Evolutionary conservation across 2,329 filamentous ascomycete species (phyloP).

Genomic region (Bipolaris oryzae): DNA sequence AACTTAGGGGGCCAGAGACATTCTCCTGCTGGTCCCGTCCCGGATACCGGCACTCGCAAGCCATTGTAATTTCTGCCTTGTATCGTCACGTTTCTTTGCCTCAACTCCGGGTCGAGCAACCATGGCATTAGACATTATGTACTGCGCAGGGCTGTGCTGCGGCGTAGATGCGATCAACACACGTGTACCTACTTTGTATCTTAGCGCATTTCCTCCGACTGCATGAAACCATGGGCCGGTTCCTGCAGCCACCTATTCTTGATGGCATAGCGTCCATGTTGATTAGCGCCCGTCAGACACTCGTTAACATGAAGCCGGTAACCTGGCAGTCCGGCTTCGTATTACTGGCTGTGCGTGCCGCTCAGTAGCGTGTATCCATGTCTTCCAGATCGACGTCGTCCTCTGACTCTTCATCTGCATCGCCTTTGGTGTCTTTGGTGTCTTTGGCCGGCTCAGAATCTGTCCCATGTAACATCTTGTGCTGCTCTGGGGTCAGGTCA

Average conservation of each 20-base stretch:
- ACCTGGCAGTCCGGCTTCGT: slow-evolving; percentile 15
- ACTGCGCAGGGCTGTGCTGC: slow-evolving; percentile 23
- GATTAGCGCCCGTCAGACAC: neutral
- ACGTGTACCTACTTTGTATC: slow-evolving; percentile 2
- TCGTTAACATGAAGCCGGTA: slow-evolving; percentile 6
- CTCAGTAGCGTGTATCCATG: slow-evolving; percentile 49
- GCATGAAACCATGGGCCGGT: neutral
- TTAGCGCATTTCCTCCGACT: slow-evolving; percentile 6
- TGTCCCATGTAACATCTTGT: slow-evolving; percentile 44
- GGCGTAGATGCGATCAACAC: slow-evolving; percentile 16
- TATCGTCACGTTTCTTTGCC: neutral
- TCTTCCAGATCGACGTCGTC: slow-evolving; percentile 48
- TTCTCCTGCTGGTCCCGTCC: neutral
- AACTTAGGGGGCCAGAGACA: slow-evolving; percentile 15
- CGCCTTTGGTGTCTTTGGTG: slow-evolving; percentile 20
- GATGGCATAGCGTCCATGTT: neutral
- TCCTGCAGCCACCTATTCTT: slow-evolving; percentile 9
- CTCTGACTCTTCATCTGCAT: slow-evolving; percentile 44
- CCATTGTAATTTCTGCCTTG: neutral
- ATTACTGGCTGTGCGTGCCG: slow-evolving; percentile 28
- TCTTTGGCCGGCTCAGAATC: slow-evolving; percentile 23
- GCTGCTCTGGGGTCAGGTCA: slow-evolving; percentile 56
- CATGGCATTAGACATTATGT: slow-evolving; percentile 1
- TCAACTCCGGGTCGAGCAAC: neutral
- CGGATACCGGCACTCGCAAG: neutral